Conservation (phyloP, 1,284 basidiomycete genomes). For the Bjerkandera adusta region DNA sequence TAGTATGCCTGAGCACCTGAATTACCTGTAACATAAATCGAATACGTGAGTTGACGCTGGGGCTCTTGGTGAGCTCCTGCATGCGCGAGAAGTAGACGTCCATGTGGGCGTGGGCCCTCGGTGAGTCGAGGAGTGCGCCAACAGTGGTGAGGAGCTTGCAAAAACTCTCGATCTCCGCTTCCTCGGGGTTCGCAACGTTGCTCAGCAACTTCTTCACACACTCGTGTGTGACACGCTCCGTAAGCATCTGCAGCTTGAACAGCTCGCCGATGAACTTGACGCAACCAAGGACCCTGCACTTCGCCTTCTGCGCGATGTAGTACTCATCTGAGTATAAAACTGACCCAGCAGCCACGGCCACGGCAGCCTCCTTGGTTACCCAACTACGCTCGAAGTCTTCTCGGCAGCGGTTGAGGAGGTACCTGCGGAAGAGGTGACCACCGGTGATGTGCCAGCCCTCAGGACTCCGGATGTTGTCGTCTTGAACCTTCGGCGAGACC, state of each 20-base stretch:
- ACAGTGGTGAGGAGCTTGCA: conserved; percentile 93
- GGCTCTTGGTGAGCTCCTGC: conserved; percentile 75
- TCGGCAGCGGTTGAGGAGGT: conserved; percentile 68
- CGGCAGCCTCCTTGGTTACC: conserved; percentile 68
- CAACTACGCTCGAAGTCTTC: conserved; percentile 89
- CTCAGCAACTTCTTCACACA: conserved; percentile 93
- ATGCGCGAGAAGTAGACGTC: conserved; percentile 93
- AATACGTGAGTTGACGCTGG: conserved; percentile 82
- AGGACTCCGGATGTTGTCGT: conserved; percentile 76
- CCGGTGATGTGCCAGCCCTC: conserved; percentile 88
- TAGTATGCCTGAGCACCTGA: conserved; percentile 19
- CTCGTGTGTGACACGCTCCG: conserved; percentile 93
- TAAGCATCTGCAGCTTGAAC: conserved; percentile 95
- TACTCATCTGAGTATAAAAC: conserved; percentile 94
- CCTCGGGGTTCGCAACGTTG: conserved; percentile 93
- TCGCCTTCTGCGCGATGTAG: conserved; percentile 95
- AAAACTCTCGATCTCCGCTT: conserved; percentile 96
- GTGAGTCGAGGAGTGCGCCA: conserved; percentile 77
- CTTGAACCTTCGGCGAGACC: conserved; percentile 87
- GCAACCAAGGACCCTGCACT: conserved; percentile 94
- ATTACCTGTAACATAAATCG: conserved; percentile 92
- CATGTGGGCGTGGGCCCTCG: conserved; percentile 82
- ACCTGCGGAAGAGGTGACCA: conserved; percentile 83
- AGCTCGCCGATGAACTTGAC: conserved; percentile 98
- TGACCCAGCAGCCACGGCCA: conserved; percentile 39